Evolutionary conservation across 2,329 filamentous ascomycete genomes (phyloP), one percentile per base, ranked within the genome.

Genomic region (Ophiognomonia clavigignenti-juglandacearum): DNA sequence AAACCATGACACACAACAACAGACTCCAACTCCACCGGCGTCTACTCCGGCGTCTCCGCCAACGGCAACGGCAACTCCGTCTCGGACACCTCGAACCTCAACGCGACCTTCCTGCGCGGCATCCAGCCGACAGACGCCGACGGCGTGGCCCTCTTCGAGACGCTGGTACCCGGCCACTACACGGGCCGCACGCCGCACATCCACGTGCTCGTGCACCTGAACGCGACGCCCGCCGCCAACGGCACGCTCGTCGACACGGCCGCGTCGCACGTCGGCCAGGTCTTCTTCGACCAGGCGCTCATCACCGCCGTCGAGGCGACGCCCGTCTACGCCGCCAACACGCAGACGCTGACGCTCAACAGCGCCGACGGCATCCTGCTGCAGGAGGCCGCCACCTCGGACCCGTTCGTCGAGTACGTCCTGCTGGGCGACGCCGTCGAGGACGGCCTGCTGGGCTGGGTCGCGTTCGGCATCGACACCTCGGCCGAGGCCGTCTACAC

Each of bases 201-300:
- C 39, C 74, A 78, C 57, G 58, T 77, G 39, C 60, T 73, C 45
- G 67, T 70, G 3, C 72, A 77, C 58, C 49, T 61, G 29, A 62
- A 66, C 50, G 67, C 63, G 13, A 66, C 61, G 1, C 48, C 60
- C 22, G 52, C 58, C 31, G 37, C 58, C 18, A 73, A 73, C 58
- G 55, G 74, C 57, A 75, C 73, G 45, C 76, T 78, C 32, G 4
- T 35, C 8, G 74, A 70, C 50, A 68, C 69, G 14, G 68, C 64
- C 42, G 71, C 77, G 48, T 72, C 75, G 7, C 80, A 85, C 63
- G 71, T 84, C 32, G 81, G 82, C 16, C 82, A 86, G 60, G 58
- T 82, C 42, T 85, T 81, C 70, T 81, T 82, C 59, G 79, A 84
- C 60, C 75, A 83, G 59, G 67, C 70, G 52, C 72, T 85, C 9